Evolutionary conservation across 352 stramenopile genomes (phyloP).

Genomic region (Phytophthora parvispora): DNA sequence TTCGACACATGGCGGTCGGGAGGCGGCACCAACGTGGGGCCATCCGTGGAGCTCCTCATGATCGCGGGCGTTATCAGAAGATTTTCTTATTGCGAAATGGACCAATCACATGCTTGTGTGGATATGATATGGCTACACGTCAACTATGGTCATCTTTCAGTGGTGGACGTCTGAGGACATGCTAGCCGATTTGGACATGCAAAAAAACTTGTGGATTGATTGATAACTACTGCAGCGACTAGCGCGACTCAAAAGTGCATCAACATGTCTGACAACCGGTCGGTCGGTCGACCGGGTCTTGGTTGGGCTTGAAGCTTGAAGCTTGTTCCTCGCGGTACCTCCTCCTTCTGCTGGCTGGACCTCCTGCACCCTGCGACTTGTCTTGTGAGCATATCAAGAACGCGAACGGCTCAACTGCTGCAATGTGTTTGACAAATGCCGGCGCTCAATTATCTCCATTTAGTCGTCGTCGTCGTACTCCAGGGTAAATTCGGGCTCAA

Average conservation of each 20-base stretch:
- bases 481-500: slow-evolving; percentile 74
- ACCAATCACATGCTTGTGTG: slow-evolving; percentile 15
- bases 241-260: slow-evolving; percentile 13
- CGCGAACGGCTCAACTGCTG: background rate
- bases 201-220: slow-evolving; percentile 13
- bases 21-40: background rate
- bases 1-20: background rate
- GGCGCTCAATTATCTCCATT: slow-evolving; percentile 35
- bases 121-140: slow-evolving; percentile 19
- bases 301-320: no score
- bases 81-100: background rate
- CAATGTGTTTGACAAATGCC: slow-evolving; percentile 30
- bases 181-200: background rate
- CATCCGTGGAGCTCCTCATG: slow-evolving; percentile 23
- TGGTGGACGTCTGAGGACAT: slow-evolving; percentile 4
- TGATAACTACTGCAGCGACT: slow-evolving; percentile 1
- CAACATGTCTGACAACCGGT: background rate
- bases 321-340: no score
- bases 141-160: background rate
- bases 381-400: background rate
- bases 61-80: slow-evolving; percentile 14
- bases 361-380: background rate
- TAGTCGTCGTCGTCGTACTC: slow-evolving; percentile 87
- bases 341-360: slow-evolving; percentile 10
- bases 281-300: no score